These are phyloP conservation scores for Fusarium ambrosium DNA, from an alignment of 2,329 filamentous ascomycete genomes.

Conservation along the genomic window DNA sequence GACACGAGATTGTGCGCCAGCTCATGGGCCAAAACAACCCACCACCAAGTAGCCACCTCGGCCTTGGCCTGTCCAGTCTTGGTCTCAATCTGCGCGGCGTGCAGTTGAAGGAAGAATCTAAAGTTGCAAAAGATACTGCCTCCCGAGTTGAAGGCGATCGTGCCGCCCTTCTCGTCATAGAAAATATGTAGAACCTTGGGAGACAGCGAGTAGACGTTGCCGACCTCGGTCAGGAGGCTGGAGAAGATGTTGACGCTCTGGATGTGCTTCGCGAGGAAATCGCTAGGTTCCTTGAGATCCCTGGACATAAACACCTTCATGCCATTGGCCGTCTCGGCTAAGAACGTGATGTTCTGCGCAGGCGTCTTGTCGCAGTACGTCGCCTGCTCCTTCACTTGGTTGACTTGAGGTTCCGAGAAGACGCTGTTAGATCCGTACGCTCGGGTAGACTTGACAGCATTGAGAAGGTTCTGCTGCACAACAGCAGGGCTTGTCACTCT, in stretches of 20 bases:
- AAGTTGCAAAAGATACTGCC: conserved; percentile 96
- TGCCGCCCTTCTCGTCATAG: conserved; percentile 81
- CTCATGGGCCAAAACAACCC: conserved; percentile 95
- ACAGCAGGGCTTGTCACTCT: conserved; percentile 71
- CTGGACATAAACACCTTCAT: conserved; percentile 81
- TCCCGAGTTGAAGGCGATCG: conserved; percentile 91
- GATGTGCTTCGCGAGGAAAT: conserved; percentile 74
- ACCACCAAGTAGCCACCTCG: conserved; percentile 89
- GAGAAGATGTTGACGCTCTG: conserved; percentile 78
- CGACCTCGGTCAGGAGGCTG: conserved; percentile 75
- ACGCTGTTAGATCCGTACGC: conserved; percentile 80
- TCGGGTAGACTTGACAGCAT: conserved; percentile 83
- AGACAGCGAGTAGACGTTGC: conserved; percentile 78
- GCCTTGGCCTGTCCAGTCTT: conserved; percentile 62
- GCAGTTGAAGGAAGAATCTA: conserved; percentile 85
- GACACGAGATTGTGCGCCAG: conserved; percentile 92
- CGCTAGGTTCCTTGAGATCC: conserved; percentile 59
- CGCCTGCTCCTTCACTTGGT: conserved; percentile 82
- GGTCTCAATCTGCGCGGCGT: conserved; percentile 65
- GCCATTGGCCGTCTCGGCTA: conserved; percentile 77
- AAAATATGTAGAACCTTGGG: conserved; percentile 84
- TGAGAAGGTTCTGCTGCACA: conserved; percentile 78
- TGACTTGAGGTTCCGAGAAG: conserved; percentile 80
- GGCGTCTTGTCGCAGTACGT: conserved; percentile 88
- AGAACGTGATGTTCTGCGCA: conserved; percentile 78